phyloP scores from a whole-genome alignment of 2,329 filamentous ascomycete species.

The Xylariaceae sp. region DNA sequence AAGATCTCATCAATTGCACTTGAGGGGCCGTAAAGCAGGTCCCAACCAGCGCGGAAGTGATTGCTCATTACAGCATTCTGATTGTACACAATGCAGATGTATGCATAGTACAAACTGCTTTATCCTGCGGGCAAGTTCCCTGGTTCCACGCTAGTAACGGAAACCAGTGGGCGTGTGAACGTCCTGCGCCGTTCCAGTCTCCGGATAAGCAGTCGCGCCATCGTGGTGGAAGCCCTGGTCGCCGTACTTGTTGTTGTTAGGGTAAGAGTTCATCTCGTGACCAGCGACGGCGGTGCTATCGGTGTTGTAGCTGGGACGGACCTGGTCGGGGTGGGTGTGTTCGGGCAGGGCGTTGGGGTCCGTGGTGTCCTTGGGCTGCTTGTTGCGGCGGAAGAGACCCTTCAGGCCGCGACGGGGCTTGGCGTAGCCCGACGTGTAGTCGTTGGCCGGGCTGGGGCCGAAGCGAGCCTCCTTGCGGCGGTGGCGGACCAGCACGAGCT shows the following conservation, averaged over 20 bases:
- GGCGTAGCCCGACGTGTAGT: constrained; percentile 31
- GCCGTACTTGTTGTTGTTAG: constrained; percentile 23
- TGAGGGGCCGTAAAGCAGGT: no score
- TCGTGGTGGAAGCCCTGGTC: constrained; percentile 20
- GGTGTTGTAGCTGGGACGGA: constrained; percentile 29
- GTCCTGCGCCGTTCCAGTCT: constrained; percentile 9
- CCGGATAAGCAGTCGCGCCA: constrained; percentile 24
- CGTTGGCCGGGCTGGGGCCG: constrained; percentile 33
- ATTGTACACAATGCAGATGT: no score
- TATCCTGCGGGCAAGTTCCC: no score
- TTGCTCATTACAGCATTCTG: no score
- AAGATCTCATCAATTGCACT: no score
- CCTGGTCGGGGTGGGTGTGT: constrained; percentile 26
- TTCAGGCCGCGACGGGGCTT: constrained; percentile 20
- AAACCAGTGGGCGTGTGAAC: background rate
- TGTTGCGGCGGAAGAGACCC: constrained; percentile 23
- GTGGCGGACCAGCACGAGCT: constrained; percentile 60
- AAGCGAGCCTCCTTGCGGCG: constrained; percentile 47
- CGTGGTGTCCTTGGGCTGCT: constrained; percentile 8
- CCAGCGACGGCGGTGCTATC: constrained; percentile 25
- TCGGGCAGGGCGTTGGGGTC: constrained; percentile 27
- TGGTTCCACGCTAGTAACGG: background rate
- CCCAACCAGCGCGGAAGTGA: no score
- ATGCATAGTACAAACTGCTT: no score
- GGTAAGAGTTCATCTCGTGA: constrained; percentile 8